Evolutionary conservation across 169 alveolate species (phyloP), one percentile per base, ranked within the genome.

Genomic region (Cryptosporidium sp.): DNA sequence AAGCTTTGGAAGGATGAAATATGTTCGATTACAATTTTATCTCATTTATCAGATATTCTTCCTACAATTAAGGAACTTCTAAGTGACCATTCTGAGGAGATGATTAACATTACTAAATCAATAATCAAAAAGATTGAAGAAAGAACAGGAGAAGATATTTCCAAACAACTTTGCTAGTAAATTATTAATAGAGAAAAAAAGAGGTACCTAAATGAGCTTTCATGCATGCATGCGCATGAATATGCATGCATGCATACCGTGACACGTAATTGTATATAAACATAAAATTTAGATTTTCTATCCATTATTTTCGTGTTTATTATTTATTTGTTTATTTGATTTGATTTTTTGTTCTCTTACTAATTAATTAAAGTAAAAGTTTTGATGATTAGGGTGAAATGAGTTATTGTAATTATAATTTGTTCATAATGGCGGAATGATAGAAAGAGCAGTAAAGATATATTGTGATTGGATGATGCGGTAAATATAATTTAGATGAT

Each of bases 61-160:
- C 89, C 89, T 23, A 18, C 56, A 21, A 60, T 80, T 10, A 65
- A 60, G 23, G 89, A 80, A 31, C 89, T 80, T n/a, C 12, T 39
- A 23, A 62, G 75, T 9, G 89, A 80, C 42, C 35, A 61, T n/a
- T 80, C 89, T 26, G 89, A 80, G 70, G 89, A 62, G 1, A 37
- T 80, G 37, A 48, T 61, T 12, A 45, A 48, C 23, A 80, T 23
- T 44, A 65, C 75, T 7, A 80, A 80, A 42, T 42, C 48, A 31
- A 48, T 80, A 29, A 44, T 80, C 18, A 80, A 65, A 48, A 26
- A 62, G 35, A 80, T 80, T n/a, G 80, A 80, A n/a, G 89, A 60
- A 26, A 80, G 89, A 44, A 80, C 89, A 42, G 89, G 89, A 21
- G 69, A 80, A 29, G 73, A 60, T 16, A 37, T 80, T 29, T 42